phyloP scores from a whole-genome alignment of 176 grass and related monocot species.

The Otatea glauca region DNA sequence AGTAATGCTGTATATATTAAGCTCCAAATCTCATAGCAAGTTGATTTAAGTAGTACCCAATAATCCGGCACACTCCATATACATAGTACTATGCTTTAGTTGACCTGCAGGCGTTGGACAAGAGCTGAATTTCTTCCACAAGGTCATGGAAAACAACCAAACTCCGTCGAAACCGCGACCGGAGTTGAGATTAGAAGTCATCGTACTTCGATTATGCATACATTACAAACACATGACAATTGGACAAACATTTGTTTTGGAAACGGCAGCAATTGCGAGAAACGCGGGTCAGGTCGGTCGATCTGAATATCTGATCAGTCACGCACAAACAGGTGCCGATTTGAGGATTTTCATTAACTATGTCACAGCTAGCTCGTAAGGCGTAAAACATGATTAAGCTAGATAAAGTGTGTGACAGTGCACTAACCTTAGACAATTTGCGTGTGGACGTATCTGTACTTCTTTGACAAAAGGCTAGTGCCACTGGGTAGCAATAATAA shows the following conservation, averaged over 20 bases:
- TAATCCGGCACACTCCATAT: constrained; percentile 13
- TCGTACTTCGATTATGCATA: too few species aligned
- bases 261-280: too few species aligned
- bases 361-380: background rate
- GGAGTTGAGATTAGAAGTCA: background rate
- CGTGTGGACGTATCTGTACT: background rate
- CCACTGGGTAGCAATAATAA: constrained; percentile 23
- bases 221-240: too few species aligned
- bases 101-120: background rate
- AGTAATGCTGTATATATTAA: background rate
- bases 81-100: background rate
- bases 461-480: background rate
- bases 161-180: background rate
- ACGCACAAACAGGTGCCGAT: background rate
- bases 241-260: too few species aligned
- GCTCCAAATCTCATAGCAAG: background rate
- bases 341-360: background rate
- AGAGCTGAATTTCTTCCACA: too few species aligned
- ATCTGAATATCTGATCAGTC: background rate
- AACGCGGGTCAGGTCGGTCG: background rate
- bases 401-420: background rate
- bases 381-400: constrained; percentile 1
- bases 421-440: background rate
- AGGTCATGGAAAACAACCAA: background rate
- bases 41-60: background rate